Percentiles rank a stretch among this genome's conserved stretches.
Conservation (phyloP, 2,329 filamentous ascomycete species). For the Metarhizium humberi region DNA sequence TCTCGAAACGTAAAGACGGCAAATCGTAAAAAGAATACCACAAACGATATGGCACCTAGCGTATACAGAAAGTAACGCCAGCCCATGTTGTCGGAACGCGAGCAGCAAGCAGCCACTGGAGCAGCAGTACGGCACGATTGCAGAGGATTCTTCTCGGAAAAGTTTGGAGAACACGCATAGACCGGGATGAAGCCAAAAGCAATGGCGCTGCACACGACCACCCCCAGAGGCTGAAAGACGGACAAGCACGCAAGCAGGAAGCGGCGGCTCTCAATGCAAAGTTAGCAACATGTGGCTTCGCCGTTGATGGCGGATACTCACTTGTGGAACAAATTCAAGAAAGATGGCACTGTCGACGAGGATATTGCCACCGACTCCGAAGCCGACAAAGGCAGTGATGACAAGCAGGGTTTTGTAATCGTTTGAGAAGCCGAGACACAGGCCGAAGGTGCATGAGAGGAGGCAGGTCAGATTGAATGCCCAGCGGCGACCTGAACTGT, state of each 20-base stretch:
- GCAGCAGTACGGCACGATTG: conserved; percentile 14
- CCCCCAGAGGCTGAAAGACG: conserved; percentile 46
- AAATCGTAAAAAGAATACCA: conserved; percentile 25
- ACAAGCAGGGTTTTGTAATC: conserved; percentile 41
- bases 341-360: conserved; percentile 47
- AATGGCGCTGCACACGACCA: conserved; percentile 39
- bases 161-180: conserved; percentile 41
- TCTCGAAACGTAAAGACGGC: conserved; percentile 26
- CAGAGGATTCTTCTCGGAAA: conserved; percentile 24
- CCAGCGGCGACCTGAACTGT: conserved; percentile 32
- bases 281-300: not conserved
- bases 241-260: conserved; percentile 43
- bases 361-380: conserved; percentile 44
- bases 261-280: conserved; percentile 24
- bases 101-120: conserved; percentile 13
- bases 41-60: conserved; percentile 27
- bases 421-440: conserved; percentile 34
- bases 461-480: conserved; percentile 50
- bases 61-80: conserved; percentile 32
- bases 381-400: conserved; percentile 43
- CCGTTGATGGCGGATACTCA: conserved; percentile 1
- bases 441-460: conserved; percentile 42
- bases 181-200: conserved; percentile 44
- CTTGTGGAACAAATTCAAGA: conserved; percentile 44
- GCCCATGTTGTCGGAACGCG: conserved; percentile 27